Conservation (phyloP, 2,329 filamentous ascomycete genomes). For the Penicillium concentricum region DNA sequence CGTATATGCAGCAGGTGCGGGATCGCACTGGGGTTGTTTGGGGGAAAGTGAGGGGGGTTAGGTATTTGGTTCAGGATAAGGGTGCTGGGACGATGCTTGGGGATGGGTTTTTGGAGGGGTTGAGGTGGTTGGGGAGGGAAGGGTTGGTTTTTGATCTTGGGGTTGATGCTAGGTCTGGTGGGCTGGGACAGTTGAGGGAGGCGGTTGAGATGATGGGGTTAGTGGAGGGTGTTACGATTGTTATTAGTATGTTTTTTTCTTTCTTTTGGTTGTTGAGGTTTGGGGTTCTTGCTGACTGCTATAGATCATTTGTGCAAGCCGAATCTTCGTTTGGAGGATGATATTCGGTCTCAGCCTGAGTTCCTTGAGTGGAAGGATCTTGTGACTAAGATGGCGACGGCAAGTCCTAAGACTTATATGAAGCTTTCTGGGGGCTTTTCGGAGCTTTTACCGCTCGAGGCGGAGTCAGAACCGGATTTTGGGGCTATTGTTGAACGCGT, state of each 20-base stretch:
- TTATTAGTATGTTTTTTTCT: constrained; percentile 56
- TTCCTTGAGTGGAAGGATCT: constrained; percentile 69
- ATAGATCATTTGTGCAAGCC: constrained; percentile 89
- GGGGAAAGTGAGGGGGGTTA: constrained; percentile 71
- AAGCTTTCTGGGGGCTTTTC: constrained; percentile 87
- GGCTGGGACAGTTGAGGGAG: constrained; percentile 71
- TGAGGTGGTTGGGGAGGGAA: constrained; percentile 63
- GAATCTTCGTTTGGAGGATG: constrained; percentile 59
- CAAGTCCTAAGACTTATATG: constrained; percentile 69
- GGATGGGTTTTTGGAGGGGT: constrained; percentile 61
- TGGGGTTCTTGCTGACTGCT: constrained; percentile 11
- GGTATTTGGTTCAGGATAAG: constrained; percentile 81
- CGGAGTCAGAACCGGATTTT: constrained; percentile 19
- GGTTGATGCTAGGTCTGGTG: constrained; percentile 75
- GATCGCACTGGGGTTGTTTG: constrained; percentile 58
- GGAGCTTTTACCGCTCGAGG: constrained; percentile 61
- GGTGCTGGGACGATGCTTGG: constrained; percentile 63
- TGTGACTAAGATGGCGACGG: constrained; percentile 64
- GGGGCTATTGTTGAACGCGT: constrained; percentile 55
- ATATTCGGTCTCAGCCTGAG: constrained; percentile 45
- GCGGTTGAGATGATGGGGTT: constrained; percentile 66
- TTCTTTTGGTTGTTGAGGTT: background rate
- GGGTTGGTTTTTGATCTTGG: constrained; percentile 78
- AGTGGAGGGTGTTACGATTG: constrained; percentile 63
- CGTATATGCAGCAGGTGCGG: constrained; percentile 65